A percentile compares a stretch with the other conserved stretches of the same genome.
phyloP scores from a whole-genome alignment of 2,329 filamentous ascomycete genomes.

The Hypomyces perniciosus region DNA sequence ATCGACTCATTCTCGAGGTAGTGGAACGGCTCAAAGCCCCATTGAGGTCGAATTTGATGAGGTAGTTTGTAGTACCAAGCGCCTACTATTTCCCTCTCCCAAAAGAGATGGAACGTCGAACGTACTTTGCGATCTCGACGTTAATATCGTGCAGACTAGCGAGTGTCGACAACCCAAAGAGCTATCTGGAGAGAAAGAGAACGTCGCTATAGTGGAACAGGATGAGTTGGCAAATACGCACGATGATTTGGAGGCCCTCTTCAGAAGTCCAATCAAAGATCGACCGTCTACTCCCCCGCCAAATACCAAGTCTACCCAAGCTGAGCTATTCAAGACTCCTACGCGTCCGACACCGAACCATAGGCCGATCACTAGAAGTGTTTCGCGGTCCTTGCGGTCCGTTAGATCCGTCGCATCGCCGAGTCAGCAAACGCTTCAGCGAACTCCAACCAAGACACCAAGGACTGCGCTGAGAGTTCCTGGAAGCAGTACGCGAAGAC shows the following conservation, averaged over 20 bases:
- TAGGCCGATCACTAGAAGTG: slow-evolving; percentile 55
- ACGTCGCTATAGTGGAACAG: slow-evolving; percentile 36
- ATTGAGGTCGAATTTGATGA: slow-evolving; percentile 46
- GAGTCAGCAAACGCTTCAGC: slow-evolving; percentile 35
- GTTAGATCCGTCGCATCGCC: slow-evolving; percentile 40
- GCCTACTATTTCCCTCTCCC: slow-evolving; percentile 72
- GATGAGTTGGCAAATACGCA: slow-evolving; percentile 29
- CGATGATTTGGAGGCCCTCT: slow-evolving; percentile 58
- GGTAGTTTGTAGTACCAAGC: slow-evolving; percentile 52
- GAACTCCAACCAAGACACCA: slow-evolving; percentile 44
- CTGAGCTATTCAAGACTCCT: slow-evolving; percentile 54
- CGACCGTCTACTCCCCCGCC: slow-evolving; percentile 50
- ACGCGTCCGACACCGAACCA: slow-evolving; percentile 56
- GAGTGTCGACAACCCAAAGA: slow-evolving; percentile 33
- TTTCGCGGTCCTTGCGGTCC: slow-evolving; percentile 51
- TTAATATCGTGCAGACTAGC: slow-evolving; percentile 45
- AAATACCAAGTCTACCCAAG: slow-evolving; percentile 33
- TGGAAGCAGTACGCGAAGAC: slow-evolving; percentile 32
- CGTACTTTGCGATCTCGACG: slow-evolving; percentile 51
- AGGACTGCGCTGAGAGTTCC: slow-evolving; percentile 22
- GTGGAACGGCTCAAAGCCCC: slow-evolving; percentile 51
- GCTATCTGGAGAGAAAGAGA: slow-evolving; percentile 37
- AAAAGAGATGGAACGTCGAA: slow-evolving; percentile 58
- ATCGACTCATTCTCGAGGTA: slow-evolving; percentile 50
- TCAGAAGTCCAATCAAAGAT: slow-evolving; percentile 49